These are phyloP conservation scores for Plasmodium gaboni DNA, from an alignment of 169 alveolate genomes.

Conservation along the genomic window DNA sequence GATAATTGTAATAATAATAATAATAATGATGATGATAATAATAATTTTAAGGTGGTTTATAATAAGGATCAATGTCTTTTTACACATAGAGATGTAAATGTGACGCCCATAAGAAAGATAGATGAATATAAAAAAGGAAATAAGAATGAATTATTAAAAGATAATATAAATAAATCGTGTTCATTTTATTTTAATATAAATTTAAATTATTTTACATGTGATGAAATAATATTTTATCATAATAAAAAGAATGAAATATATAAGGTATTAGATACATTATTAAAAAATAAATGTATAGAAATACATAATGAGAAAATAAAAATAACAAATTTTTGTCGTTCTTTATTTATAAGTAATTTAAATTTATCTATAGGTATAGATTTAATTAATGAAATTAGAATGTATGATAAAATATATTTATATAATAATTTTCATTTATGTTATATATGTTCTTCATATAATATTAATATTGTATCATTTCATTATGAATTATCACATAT, in stretches of 20 bases:
- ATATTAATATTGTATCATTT: slow-evolving; percentile 31
- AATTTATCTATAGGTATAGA: slow-evolving; percentile 35
- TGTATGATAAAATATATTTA: slow-evolving; percentile 13
- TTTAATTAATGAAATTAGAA: slow-evolving; percentile 32
- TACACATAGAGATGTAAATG: too few relatives aligned
- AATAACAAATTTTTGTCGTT: slow-evolving; percentile 39
- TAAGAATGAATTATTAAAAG: background rate
- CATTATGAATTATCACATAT: slow-evolving; percentile 30
- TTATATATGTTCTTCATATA: slow-evolving; percentile 40
- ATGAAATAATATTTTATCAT: slow-evolving; percentile 31
- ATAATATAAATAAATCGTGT: background rate
- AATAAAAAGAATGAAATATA: slow-evolving; percentile 28
- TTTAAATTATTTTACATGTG: slow-evolving; percentile 16
- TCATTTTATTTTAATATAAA: background rate
- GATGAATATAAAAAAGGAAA: background rate
- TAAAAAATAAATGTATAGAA: slow-evolving; percentile 42
- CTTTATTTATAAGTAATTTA: slow-evolving; percentile 60
- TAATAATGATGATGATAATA: too few relatives aligned
- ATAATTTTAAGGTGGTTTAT: too few relatives aligned
- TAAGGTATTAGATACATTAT: slow-evolving; percentile 4
- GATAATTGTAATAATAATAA: too few relatives aligned
- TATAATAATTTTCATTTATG: slow-evolving; percentile 64
- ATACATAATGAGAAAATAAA: slow-evolving; percentile 14
- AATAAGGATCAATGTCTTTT: too few relatives aligned
- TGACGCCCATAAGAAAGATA: too few relatives aligned